A percentile compares a stretch with the other conserved stretches of the same genome.
Conservation (phyloP, 2,329 filamentous ascomycete genomes). For the Scytalidium lignicola region DNA sequence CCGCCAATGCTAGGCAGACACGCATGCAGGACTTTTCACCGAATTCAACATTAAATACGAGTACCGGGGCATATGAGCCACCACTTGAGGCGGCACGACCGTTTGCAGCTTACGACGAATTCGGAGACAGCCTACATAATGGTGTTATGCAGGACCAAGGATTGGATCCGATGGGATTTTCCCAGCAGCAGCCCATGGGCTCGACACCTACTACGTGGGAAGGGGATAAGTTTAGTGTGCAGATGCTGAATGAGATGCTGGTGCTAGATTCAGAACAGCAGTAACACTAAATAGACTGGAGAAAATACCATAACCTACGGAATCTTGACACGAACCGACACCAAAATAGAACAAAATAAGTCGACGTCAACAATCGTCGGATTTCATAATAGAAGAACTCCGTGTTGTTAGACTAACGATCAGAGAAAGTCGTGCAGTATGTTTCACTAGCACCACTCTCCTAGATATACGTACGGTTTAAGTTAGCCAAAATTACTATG, state of each 20-base stretch:
- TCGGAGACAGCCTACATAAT: not conserved
- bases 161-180: not conserved
- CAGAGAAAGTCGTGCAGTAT: too few relatives aligned
- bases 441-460: too few relatives aligned
- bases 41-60: not conserved
- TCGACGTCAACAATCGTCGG: too few relatives aligned
- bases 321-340: too few relatives aligned
- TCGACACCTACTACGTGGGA: not conserved
- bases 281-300: too few relatives aligned
- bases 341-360: too few relatives aligned
- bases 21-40: not conserved
- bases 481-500: too few relatives aligned
- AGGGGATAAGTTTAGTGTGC: slow-evolving; percentile 4
- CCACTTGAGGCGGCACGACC: not conserved
- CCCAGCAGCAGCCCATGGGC: not conserved
- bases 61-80: not conserved
- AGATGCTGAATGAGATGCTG: slow-evolving; percentile 6
- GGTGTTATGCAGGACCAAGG: not conserved
- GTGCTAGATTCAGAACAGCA: not conserved
- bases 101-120: too few relatives aligned
- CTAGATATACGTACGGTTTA: too few relatives aligned
- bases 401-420: too few relatives aligned
- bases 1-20: not conserved
- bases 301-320: too few relatives aligned
- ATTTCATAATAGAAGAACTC: too few relatives aligned